These are phyloP conservation scores for Ogataea ganodermae DNA, from an alignment of 805 yeast species.

Conservation along the genomic window DNA sequence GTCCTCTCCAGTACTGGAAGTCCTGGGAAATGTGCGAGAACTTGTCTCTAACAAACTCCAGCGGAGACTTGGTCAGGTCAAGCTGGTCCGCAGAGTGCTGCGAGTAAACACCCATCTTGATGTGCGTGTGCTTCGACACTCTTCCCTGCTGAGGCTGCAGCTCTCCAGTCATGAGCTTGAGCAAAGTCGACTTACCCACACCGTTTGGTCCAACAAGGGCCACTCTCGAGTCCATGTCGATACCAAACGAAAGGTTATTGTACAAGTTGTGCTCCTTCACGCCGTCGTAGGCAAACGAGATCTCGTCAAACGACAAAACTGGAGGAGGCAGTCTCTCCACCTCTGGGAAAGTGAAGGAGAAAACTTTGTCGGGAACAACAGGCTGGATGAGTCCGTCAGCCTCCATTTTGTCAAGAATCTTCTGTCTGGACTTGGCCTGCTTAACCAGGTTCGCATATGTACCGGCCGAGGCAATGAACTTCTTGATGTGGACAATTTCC, in stretches of 20 bases:
- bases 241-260: slow-evolving; percentile 92
- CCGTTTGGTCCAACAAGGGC: slow-evolving; percentile 99
- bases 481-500: slow-evolving; percentile 96
- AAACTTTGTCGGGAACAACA: slow-evolving; percentile 90
- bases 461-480: slow-evolving; percentile 99
- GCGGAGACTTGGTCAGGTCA: slow-evolving; percentile 91
- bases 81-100: slow-evolving; percentile 99
- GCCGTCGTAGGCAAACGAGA: slow-evolving; percentile 88
- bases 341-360: slow-evolving; percentile 90
- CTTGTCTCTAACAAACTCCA: slow-evolving; percentile 96
- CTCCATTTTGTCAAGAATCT: slow-evolving; percentile 99
- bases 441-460: slow-evolving; percentile 97
- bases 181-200: slow-evolving; percentile 95
- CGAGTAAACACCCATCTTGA: slow-evolving; percentile 97
- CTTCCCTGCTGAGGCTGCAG: slow-evolving; percentile 89
- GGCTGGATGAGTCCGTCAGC: slow-evolving; percentile 96
- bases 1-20: slow-evolving; percentile 98
- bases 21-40: slow-evolving; percentile 91
- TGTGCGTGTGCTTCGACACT: slow-evolving; percentile 95
- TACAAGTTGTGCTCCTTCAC: slow-evolving; percentile 83
- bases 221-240: slow-evolving; percentile 98
- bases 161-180: slow-evolving; percentile 96
- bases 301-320: slow-evolving; percentile 93
- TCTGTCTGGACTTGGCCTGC: slow-evolving; percentile 99
- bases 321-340: slow-evolving; percentile 99